Evolutionary conservation across 441 rosid genomes (phyloP), one percentile per base, ranked within the genome.

Genomic region (Francoa sonchifolia): DNA sequence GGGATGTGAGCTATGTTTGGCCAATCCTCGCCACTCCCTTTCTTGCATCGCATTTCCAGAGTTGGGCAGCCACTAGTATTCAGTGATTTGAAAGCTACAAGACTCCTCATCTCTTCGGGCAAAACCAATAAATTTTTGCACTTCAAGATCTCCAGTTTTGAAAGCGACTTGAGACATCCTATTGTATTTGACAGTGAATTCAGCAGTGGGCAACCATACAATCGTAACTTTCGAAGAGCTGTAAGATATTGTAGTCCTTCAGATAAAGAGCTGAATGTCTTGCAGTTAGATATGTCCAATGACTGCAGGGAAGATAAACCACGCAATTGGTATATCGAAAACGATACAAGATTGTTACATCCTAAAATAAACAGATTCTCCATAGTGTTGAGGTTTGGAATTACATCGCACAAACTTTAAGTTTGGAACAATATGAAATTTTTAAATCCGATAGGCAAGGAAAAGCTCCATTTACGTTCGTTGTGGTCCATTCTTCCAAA

Each of bases 61-160:
- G 11, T 7, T 16, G 1, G 27, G 8, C 30, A 44, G 5, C 27
- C 2, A 3, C 19, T 10, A 44, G 32, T 44, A 8, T 3, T 0
- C 3, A 44, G 13, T 1, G 12, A 12, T 9, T 44, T 32, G 10
- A 31, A 28, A 10, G 28, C n/a, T 14, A 1, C 8, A 23, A 20
- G 26, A 4, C 37, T 18, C 3, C 17, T n/a, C 9, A 30, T 18
- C 20, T 27, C 25, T 1, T 21, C 9, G 1, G 49, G 49, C 12
- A 44, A 25, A 20, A 13, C 12, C n/a, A 1, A 7, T 28, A 44
- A 8, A 1, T 20, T 4, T 5, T 3, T 0, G 19, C 49, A 32
- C 1, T 0, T 0, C 0, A 0, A 0, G 8, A 44, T 1, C 2
- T 6, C 0, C 1, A 32, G 12, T 1, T 8, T 0, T 3, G 15